Evolutionary conservation across 805 yeast genomes (phyloP).

Genomic region (Starmerella cellae): DNA sequence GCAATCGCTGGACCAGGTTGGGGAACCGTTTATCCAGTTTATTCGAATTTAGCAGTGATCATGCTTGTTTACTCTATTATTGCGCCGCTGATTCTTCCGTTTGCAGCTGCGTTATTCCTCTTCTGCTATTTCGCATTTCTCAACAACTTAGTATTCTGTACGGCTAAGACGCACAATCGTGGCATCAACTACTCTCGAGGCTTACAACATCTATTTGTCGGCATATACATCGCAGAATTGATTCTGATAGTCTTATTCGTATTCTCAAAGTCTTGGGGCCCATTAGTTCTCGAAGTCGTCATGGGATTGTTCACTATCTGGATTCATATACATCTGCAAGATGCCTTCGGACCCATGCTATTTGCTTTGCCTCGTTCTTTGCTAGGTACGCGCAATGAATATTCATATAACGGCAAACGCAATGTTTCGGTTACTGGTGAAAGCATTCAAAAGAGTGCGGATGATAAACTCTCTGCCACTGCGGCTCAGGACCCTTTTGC

Average conservation of each 20-base stretch:
- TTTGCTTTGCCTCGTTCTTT: conserved; percentile 28
- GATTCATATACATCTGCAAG: conserved; percentile 48
- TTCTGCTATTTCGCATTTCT: conserved; percentile 64
- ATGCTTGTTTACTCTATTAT: conserved; percentile 65
- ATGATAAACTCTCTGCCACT: not conserved
- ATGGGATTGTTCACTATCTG: conserved; percentile 53
- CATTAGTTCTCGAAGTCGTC: conserved; percentile 62
- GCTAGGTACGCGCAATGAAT: conserved; percentile 4
- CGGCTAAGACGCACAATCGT: conserved; percentile 51
- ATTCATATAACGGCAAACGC: not conserved
- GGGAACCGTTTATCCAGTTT: conserved; percentile 72
- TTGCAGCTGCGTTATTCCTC: conserved; percentile 57
- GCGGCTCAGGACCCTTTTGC: not conserved
- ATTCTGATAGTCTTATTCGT: conserved; percentile 77
- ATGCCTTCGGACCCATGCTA: conserved; percentile 53
- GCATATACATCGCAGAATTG: conserved; percentile 75
- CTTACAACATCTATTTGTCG: conserved; percentile 73
- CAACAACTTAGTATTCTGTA: conserved; percentile 64
- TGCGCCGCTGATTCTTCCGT: conserved; percentile 70
- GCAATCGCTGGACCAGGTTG: conserved; percentile 54
- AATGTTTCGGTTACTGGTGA: not conserved
- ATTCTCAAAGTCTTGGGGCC: conserved; percentile 93
- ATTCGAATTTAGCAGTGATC: conserved; percentile 62
- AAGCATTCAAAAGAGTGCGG: not conserved
- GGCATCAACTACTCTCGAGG: conserved; percentile 85